Base-by-base conservation (phyloP, 2,329 filamentous ascomycete species). In the Blastomyces parvus region DNA sequence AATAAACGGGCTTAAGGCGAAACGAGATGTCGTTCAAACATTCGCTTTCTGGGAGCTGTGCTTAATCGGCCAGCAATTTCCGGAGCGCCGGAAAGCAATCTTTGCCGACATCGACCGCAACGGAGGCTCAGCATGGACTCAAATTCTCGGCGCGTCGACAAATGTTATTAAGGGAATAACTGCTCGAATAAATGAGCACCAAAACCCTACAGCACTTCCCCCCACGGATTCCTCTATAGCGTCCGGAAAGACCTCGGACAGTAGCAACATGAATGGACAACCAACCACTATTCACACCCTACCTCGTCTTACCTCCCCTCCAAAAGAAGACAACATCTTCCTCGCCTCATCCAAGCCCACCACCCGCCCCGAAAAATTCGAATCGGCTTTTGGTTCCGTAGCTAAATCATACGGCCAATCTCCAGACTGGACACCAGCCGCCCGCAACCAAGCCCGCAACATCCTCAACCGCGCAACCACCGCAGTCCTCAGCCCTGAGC, bases 41-140 rank as follows among this genome's bases (percentile, higher is more conserved):
- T 96, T 95, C 74, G 92, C 93, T 19, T 88, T 96, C 75, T 96
- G 92, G 92, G 93, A 97, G 72, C 80, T 97, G 36, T 85, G 86
- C 38, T 82, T 90, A 63, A 96, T 97, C 68, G 87, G 89, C 46
- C 84, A 88, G 63, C 83, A 85, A 62, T 92, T 89, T 66, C 82
- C 87, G 19, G 82, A 85, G n/a, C 86, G 91, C 42, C 85, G 93
- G 61, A 89, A 88, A 74, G 84, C 86, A 25, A 90, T 97, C 62
- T 97, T 90, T 75, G 85, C 87, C 64, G 93, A 97, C 69, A 89
- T 96, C 65, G 90, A 96, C 68, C 88, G 91, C 65, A 85, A 85
- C 62, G 88, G 88, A 55, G 90, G 88, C 0, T 83, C 90, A 0
- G 87, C 89, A 67, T 96, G 91, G 90, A 85, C 86, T 9, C 91